Percentiles rank a stretch among this genome's conserved stretches.
phyloP scores from a whole-genome alignment of 768 basidiomycete species.

The Lactarius deliciosus region DNA sequence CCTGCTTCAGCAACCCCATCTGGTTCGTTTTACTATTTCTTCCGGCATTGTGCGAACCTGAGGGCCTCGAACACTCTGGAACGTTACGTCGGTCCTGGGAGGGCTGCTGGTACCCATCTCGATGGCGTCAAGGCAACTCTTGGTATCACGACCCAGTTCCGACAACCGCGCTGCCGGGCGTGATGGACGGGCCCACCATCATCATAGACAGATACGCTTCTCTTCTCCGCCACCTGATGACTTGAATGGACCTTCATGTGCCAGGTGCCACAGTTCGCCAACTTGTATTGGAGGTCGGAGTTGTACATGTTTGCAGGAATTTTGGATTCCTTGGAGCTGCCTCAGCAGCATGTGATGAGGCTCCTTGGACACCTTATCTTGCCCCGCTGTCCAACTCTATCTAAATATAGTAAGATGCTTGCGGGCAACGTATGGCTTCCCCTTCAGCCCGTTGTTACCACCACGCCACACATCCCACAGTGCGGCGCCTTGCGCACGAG shows the following conservation, averaged over 20 bases:
- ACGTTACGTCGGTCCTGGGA: not conserved
- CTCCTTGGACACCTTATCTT: slow-evolving; percentile 9
- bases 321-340: not conserved
- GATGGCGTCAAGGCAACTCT: not conserved
- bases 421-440: not conserved
- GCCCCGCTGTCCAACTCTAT: slow-evolving; percentile 5
- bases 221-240: not conserved
- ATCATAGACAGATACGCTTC: not conserved
- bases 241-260: not conserved
- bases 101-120: not conserved
- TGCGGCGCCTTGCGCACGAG: not conserved
- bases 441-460: not conserved
- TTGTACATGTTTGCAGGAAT: not conserved
- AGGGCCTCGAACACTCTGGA: not conserved
- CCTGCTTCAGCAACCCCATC: not conserved
- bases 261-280: not conserved
- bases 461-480: slow-evolving; percentile 6
- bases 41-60: not conserved
- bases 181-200: not conserved
- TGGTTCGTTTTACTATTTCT: not conserved
- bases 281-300: not conserved
- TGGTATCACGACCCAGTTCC: not conserved
- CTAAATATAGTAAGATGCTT: not conserved
- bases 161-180: not conserved
- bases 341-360: slow-evolving; percentile 15